Percentiles rank a stretch among this genome's conserved stretches.
Evolutionary conservation across 768 basidiomycete genomes (phyloP).

Genomic region (Jaapia argillacea): DNA sequence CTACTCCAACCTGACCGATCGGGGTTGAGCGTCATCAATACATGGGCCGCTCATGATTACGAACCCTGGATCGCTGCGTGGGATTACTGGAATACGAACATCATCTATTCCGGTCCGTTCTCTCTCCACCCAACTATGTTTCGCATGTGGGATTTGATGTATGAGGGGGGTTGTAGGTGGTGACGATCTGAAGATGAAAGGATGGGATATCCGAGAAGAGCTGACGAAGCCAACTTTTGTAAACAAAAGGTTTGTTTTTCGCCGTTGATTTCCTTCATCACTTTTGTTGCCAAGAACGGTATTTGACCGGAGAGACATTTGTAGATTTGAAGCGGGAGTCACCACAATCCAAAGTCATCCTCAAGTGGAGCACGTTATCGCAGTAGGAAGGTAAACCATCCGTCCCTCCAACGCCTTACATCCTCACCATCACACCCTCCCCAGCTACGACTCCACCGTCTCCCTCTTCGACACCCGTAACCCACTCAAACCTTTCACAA

Average conservation of each 20-base stretch:
- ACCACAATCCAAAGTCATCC: slow-evolving; percentile 86
- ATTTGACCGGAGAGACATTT: too few species aligned
- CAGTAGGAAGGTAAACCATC: slow-evolving; percentile 73
- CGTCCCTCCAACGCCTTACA: background rate
- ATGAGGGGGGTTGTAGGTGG: too few species aligned
- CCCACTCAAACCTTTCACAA: slow-evolving; percentile 41
- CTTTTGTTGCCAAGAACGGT: slow-evolving; percentile 3
- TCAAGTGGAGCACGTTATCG: slow-evolving; percentile 67
- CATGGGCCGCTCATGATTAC: slow-evolving; percentile 85
- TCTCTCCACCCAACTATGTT: slow-evolving; percentile 26
- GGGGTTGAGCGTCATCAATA: slow-evolving; percentile 34
- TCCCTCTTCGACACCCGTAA: slow-evolving; percentile 78
- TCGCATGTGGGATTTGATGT: background rate
- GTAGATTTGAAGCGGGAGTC: slow-evolving; percentile 86
- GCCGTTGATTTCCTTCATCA: background rate
- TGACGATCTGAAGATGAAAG: slow-evolving; percentile 84
- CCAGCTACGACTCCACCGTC: slow-evolving; percentile 77
- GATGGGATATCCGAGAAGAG: slow-evolving; percentile 78
- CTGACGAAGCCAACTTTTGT: slow-evolving; percentile 48
- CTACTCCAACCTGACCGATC: slow-evolving; percentile 42
- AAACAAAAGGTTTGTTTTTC: slow-evolving; percentile 53
- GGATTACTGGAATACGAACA: slow-evolving; percentile 74
- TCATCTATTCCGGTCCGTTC: slow-evolving; percentile 90
- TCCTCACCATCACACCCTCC: background rate
- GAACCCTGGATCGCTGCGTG: slow-evolving; percentile 94